Evolutionary conservation across 305 asterid genomes (phyloP), one percentile per base, ranked within the genome.

Genomic region (Solanum hybrid): DNA sequence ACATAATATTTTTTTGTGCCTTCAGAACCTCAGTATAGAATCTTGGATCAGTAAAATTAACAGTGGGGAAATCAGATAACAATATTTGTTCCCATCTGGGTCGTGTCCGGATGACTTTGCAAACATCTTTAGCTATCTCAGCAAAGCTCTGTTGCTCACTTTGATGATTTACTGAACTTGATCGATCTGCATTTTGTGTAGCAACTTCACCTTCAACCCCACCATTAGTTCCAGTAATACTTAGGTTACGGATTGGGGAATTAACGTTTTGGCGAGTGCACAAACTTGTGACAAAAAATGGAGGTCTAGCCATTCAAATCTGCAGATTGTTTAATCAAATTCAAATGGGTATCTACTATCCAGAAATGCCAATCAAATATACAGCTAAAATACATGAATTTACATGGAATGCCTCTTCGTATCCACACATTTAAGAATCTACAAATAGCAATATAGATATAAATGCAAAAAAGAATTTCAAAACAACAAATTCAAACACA

Each of bases 71-170:
- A 90, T 94, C 97, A 39, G 90, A 91, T 81, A 89, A 57, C 89
- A 96, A 92, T 34, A 91, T 91, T 22, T 90, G 90, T 87, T 96
- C 95, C 98, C 98, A 95, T 81, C 95, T 93, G 14, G 98, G 96
- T 64, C 89, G 90, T 76, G 94, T 89, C 64, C 93, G 89, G 36
- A 96, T 93, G 67, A 91, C 84, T 77, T 46, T 91, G 7, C 94
- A 92, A 22, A 96, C 94, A 88, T 93, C 95, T 88, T 92, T 92
- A 16, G 96, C 96, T 78, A 93, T 89, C 92, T 92, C 93, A 69
- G 42, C 83, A 74, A 92, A 90, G 85, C 39, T 89, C 36, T 67
- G 88, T 11, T 35, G 87, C 34, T 12, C 89, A 78, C 11, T 24
- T n/a, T 67, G 89, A 76, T 85, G 92, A 92, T 89, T 89, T 86